phyloP scores from a whole-genome alignment of 371 early-diverging fungal genomes.

The Syncephalastrum monosporum region DNA sequence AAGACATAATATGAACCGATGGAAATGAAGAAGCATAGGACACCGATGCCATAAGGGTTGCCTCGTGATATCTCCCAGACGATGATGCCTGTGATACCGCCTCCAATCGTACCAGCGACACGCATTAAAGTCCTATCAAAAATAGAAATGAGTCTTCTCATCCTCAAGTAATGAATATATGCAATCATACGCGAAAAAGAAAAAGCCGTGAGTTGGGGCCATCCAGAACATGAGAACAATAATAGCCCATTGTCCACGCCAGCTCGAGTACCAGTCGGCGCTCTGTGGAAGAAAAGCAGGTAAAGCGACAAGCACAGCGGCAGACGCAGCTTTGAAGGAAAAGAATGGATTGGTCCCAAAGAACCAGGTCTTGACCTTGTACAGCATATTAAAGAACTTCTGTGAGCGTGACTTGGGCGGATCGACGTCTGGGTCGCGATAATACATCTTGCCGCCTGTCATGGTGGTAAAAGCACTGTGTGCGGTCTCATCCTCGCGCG shows the following conservation, averaged over 20 bases:
- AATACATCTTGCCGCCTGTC: slow-evolving; percentile 5
- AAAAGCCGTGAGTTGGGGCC: slow-evolving; percentile 36
- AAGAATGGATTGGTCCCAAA: slow-evolving; percentile 24
- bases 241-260: slow-evolving; percentile 47
- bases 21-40: slow-evolving; percentile 27
- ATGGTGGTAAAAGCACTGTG: background rate
- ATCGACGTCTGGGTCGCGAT: slow-evolving; percentile 40
- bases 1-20: slow-evolving; percentile 32
- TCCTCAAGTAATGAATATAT: background rate
- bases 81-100: slow-evolving; percentile 34
- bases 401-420: slow-evolving; percentile 28
- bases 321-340: slow-evolving; percentile 39
- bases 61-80: slow-evolving; percentile 46
- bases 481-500: background rate
- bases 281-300: slow-evolving; percentile 28
- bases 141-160: background rate
- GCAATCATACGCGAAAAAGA: slow-evolving; percentile 31
- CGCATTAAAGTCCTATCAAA: slow-evolving; percentile 25
- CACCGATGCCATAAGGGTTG: slow-evolving; percentile 37
- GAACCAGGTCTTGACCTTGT: slow-evolving; percentile 24
- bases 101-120: slow-evolving; percentile 32
- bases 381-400: slow-evolving; percentile 22
- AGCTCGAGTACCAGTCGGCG: slow-evolving; percentile 32
- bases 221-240: slow-evolving; percentile 43
- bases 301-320: slow-evolving; percentile 32